These are phyloP conservation scores for Choanephora cucurbitarum DNA, from an alignment of 371 early-diverging fungal species.

Conservation along the genomic window DNA sequence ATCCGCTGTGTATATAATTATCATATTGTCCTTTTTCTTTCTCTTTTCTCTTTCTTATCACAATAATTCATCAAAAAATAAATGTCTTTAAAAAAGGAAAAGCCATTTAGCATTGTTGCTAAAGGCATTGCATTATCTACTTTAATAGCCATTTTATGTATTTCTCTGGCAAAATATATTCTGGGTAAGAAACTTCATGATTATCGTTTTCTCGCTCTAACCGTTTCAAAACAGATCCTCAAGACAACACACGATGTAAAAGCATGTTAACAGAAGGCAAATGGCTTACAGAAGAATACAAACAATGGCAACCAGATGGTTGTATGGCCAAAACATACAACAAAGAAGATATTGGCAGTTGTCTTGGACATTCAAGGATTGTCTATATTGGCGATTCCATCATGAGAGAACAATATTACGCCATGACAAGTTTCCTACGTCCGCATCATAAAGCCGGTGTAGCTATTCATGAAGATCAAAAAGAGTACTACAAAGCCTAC, in stretches of 20 bases:
- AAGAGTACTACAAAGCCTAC: slow-evolving; percentile 26
- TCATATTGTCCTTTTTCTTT: too few species aligned
- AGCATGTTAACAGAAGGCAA: slow-evolving; percentile 51
- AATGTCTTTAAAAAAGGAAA: neutral
- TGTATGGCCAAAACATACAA: slow-evolving; percentile 62
- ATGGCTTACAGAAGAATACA: slow-evolving; percentile 38
- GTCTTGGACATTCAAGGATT: slow-evolving; percentile 46
- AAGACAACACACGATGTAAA: slow-evolving; percentile 36
- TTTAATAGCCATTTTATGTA: too few species aligned
- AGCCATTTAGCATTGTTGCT: too few species aligned
- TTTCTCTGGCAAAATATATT: too few species aligned
- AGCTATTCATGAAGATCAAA: slow-evolving; percentile 40
- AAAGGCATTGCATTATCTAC: too few species aligned
- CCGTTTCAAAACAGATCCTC: slow-evolving; percentile 31
- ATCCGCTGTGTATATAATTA: too few species aligned
- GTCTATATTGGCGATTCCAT: slow-evolving; percentile 55
- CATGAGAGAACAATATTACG: slow-evolving; percentile 62
- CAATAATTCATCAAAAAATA: too few species aligned
- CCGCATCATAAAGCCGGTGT: slow-evolving; percentile 30
- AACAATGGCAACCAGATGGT: slow-evolving; percentile 61
- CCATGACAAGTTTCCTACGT: slow-evolving; percentile 47
- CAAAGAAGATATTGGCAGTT: slow-evolving; percentile 38
- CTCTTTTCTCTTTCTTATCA: too few species aligned
- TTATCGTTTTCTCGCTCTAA: slow-evolving; percentile 1
- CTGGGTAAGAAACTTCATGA: too few species aligned